Conservation (phyloP, 2,329 filamentous ascomycete genomes). For the Aphanocladium album region DNA sequence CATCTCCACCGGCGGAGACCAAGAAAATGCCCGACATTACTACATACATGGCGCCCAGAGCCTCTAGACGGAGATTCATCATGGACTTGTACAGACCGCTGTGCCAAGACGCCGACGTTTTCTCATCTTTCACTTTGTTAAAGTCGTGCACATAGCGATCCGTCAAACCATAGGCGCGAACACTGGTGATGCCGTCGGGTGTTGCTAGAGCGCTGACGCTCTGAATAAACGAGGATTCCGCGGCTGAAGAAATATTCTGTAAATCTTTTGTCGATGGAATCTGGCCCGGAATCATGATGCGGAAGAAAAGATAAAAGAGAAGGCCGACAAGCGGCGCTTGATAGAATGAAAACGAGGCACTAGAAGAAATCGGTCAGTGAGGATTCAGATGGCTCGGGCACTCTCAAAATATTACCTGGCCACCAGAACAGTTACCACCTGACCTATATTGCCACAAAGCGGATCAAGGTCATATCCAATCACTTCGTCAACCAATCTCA, state of each 20-base stretch:
- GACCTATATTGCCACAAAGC: background rate
- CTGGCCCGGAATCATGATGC: constrained; percentile 52
- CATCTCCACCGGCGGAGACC: constrained; percentile 52
- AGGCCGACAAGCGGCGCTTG: constrained; percentile 53
- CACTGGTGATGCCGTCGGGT: constrained; percentile 61
- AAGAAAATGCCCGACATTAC: constrained; percentile 55
- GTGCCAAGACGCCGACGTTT: constrained; percentile 57
- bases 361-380: background rate
- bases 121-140: constrained; percentile 42
- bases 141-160: constrained; percentile 48
- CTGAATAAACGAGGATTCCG: constrained; percentile 67
- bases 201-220: constrained; percentile 55
- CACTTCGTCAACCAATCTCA: background rate
- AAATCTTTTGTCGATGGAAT: constrained; percentile 60
- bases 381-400: background rate
- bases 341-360: constrained; percentile 52
- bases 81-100: constrained; percentile 64
- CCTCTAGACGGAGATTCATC: constrained; percentile 60
- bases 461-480: background rate
- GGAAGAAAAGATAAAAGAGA: constrained; percentile 48
- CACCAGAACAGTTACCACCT: background rate
- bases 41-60: constrained; percentile 60
- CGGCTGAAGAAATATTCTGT: constrained; percentile 63
- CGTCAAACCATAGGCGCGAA: constrained; percentile 62
- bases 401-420: background rate